Evolutionary conservation across 2,329 filamentous ascomycete genomes (phyloP).

Genomic region (Chaetomiaceae sp.): DNA sequence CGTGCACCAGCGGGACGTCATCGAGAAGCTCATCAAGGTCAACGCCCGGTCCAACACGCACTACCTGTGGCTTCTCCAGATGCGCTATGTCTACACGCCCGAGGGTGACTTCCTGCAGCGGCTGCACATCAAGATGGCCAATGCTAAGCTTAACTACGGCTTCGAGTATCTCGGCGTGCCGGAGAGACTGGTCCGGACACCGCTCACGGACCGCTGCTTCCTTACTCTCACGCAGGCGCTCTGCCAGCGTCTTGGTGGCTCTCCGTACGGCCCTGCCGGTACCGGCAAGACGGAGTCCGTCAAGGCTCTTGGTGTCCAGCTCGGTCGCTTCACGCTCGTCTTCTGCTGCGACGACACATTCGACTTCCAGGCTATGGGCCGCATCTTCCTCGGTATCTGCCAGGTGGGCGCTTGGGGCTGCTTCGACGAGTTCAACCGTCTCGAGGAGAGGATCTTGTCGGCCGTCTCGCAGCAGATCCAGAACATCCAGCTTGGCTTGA

Average conservation of each 20-base stretch:
- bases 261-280: conserved; percentile 93
- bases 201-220: conserved; percentile 96
- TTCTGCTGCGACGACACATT: conserved; percentile 99
- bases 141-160: conserved; percentile 89
- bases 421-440: conserved; percentile 99
- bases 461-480: conserved; percentile 99
- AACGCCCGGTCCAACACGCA: conserved; percentile 73
- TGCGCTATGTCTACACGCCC: conserved; percentile 87
- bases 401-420: conserved; percentile 99
- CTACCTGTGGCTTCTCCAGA: conserved; percentile 90
- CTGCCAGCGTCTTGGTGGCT: conserved; percentile 91
- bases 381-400: conserved; percentile 98
- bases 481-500: conserved; percentile 95
- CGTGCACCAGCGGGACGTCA: conserved; percentile 92
- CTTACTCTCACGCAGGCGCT: conserved; percentile 93
- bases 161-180: conserved; percentile 98
- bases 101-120: conserved; percentile 79
- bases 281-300: conserved; percentile 99
- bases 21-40: conserved; percentile 75
- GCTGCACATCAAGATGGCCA: conserved; percentile 91
- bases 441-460: conserved; percentile 95
- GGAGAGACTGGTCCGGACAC: conserved; percentile 92
- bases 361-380: conserved; percentile 99
- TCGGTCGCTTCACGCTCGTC: conserved; percentile 95
- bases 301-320: conserved; percentile 92